These are phyloP conservation scores for Achlya hypogyna DNA, from an alignment of 352 stramenopile species.

Conservation along the genomic window DNA sequence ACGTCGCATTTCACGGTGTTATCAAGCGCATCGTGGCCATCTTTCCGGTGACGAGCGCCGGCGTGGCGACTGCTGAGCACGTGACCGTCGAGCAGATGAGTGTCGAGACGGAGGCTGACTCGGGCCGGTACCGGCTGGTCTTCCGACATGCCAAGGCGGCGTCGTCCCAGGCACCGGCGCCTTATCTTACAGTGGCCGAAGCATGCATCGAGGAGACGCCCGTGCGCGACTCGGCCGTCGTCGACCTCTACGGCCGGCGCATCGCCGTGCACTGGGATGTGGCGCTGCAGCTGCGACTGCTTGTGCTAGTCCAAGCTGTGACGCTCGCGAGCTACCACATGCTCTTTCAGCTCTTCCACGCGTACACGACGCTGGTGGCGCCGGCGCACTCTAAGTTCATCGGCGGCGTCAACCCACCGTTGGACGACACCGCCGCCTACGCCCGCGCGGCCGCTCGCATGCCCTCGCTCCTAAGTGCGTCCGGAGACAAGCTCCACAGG, in stretches of 20 bases:
- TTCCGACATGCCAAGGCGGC: constrained; percentile 32
- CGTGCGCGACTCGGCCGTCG: constrained; percentile 35
- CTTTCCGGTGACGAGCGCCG: constrained; percentile 33
- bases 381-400: constrained; percentile 47
- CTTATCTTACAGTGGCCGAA: constrained; percentile 40
- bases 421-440: constrained; percentile 39
- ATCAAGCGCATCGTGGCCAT: constrained; percentile 46
- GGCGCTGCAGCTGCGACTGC: constrained; percentile 43
- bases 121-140: constrained; percentile 42
- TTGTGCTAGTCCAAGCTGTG: constrained; percentile 51
- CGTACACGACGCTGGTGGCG: constrained; percentile 48
- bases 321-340: constrained; percentile 70
- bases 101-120: constrained; percentile 53
- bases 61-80: constrained; percentile 34
- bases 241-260: constrained; percentile 59
- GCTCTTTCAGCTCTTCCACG: constrained; percentile 53
- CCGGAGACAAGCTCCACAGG: constrained; percentile 53
- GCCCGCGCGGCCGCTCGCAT: constrained; percentile 30
- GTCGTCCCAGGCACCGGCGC: neutral
- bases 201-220: constrained; percentile 67
- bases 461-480: constrained; percentile 44
- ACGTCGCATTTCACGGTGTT: constrained; percentile 51
- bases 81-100: constrained; percentile 46
- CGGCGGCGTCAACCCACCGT: constrained; percentile 43
- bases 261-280: constrained; percentile 43